phyloP scores from a whole-genome alignment of 2,329 filamentous ascomycete species.

The Biscogniauxia sp. region DNA sequence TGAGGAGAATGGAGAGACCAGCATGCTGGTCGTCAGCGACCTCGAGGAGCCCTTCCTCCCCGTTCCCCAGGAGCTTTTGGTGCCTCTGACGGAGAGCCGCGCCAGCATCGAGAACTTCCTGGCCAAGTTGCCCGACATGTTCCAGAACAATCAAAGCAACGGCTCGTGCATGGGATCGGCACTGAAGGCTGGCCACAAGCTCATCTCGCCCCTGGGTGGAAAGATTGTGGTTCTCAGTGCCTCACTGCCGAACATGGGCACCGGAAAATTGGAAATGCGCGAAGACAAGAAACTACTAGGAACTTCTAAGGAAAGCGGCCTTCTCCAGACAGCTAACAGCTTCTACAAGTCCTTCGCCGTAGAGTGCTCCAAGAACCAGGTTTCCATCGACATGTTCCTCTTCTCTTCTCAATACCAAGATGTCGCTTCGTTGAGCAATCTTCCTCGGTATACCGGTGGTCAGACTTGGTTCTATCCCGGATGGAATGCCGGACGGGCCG shows the following conservation, averaged over 20 bases:
- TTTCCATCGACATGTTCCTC: conserved; percentile 97
- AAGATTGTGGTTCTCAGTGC: conserved; percentile 92
- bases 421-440: conserved; percentile 91
- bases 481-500: conserved; percentile 90
- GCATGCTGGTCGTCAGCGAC: conserved; percentile 92
- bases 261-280: conserved; percentile 86
- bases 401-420: conserved; percentile 97
- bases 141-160: conserved; percentile 86
- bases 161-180: conserved; percentile 95
- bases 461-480: conserved; percentile 99
- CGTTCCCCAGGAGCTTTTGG: conserved; percentile 85
- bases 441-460: conserved; percentile 93
- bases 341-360: conserved; percentile 99
- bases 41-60: conserved; percentile 95
- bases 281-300: conserved; percentile 96
- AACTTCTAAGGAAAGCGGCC: conserved; percentile 82
- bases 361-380: conserved; percentile 97
- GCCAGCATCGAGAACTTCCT: conserved; percentile 91
- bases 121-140: conserved; percentile 90
- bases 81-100: conserved; percentile 84
- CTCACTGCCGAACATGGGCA: conserved; percentile 84
- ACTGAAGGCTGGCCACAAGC: conserved; percentile 87
- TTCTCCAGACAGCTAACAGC: conserved; percentile 88
- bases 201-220: conserved; percentile 90
- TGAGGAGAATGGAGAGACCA: conserved; percentile 79